Conservation (phyloP, 1,284 basidiomycete genomes). For the Cutaneotrichosporon dermatis region DNA sequence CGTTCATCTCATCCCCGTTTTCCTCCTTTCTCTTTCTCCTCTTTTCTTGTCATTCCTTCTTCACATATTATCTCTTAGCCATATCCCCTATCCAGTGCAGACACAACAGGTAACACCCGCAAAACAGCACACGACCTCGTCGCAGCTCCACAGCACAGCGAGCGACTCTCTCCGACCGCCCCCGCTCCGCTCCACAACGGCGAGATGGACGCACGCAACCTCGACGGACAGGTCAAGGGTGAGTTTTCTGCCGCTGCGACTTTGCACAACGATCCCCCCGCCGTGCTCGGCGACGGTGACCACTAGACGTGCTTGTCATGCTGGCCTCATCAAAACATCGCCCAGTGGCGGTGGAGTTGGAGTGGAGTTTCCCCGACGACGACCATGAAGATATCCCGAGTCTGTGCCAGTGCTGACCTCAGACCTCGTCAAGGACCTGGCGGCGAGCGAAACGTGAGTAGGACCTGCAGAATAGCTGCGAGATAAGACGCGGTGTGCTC, state of each 20-base stretch:
- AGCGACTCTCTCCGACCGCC: too few species aligned
- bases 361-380: not conserved
- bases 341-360: too few species aligned
- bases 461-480: too few species aligned
- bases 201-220: slow-evolving; percentile 7
- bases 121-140: too few species aligned
- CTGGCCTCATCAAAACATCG: too few species aligned
- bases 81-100: too few species aligned
- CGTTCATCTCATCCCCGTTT: not conserved
- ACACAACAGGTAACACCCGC: too few species aligned
- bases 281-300: too few species aligned
- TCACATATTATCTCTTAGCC: not conserved
- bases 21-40: not conserved
- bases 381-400: not conserved
- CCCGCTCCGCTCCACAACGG: not conserved
- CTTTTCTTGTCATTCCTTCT: not conserved
- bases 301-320: too few species aligned
- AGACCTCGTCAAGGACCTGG: slow-evolving; percentile 28
- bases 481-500: not conserved
- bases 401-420: not conserved
- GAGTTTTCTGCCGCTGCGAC: not conserved
- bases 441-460: slow-evolving; percentile 37
- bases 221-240: slow-evolving; percentile 2
- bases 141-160: too few species aligned
- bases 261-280: too few species aligned